A percentile compares a stretch with the other conserved stretches of the same genome.
phyloP scores from a whole-genome alignment of 371 early-diverging fungal genomes.

The Mortierella sp. region DNA sequence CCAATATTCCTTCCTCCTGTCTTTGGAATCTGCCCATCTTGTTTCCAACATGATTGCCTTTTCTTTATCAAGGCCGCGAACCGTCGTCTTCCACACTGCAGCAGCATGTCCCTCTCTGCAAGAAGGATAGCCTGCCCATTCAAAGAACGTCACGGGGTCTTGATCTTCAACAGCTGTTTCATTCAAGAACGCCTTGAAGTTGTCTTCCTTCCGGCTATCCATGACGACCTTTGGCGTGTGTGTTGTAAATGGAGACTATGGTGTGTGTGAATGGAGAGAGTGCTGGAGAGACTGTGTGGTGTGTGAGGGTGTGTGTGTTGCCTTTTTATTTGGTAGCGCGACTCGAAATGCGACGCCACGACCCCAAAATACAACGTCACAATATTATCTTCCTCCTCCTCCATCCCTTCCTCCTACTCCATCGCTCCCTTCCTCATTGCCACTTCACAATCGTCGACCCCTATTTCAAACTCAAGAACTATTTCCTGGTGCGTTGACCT shows the following conservation, averaged over 20 bases:
- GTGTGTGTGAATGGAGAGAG: too few species aligned
- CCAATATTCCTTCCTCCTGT: constrained; percentile 38
- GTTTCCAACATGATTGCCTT: too few species aligned
- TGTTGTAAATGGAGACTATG: too few species aligned
- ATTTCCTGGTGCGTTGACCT: constrained; percentile 23
- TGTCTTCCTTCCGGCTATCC: constrained; percentile 19
- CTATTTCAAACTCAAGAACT: constrained; percentile 8
- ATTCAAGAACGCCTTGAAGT: constrained; percentile 23
- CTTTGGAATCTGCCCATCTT: constrained; percentile 37
- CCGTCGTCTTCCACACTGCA: constrained; percentile 37
- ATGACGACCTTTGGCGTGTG: constrained; percentile 17
- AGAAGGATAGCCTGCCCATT: constrained; percentile 43
- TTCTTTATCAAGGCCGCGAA: constrained; percentile 34
- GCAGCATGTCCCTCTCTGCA: constrained; percentile 27
- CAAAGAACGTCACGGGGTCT: constrained; percentile 31
- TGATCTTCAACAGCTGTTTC: constrained; percentile 13
- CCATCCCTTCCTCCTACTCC: constrained; percentile 9
- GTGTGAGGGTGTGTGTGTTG: too few species aligned
- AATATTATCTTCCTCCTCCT: constrained; percentile 1
- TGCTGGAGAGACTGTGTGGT: too few species aligned
- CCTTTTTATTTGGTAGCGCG: too few species aligned
- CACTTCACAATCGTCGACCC: constrained; percentile 18
- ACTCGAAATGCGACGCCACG: too few species aligned
- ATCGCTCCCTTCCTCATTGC: constrained; percentile 15
- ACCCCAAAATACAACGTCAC: too few species aligned